These are phyloP conservation scores for Mariannaea sp. DNA, from an alignment of 2,329 filamentous ascomycete genomes.

Conservation along the genomic window DNA sequence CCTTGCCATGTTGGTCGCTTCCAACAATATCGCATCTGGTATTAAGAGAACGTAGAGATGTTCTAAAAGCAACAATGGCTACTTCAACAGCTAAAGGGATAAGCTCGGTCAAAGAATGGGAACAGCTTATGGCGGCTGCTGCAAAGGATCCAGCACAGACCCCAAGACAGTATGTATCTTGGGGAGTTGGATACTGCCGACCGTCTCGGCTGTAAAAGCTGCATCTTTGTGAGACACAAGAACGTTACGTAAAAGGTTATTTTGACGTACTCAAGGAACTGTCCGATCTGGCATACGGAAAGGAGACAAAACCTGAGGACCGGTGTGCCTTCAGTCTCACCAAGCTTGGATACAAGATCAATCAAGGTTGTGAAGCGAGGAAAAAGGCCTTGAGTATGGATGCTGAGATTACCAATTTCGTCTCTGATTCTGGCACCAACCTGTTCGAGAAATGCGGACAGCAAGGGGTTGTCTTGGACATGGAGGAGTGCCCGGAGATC, in stretches of 20 bases:
- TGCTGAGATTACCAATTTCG: slow-evolving; percentile 28
- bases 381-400: slow-evolving; percentile 27
- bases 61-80: slow-evolving; percentile 26
- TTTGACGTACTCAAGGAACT: slow-evolving; percentile 34
- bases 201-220: slow-evolving; percentile 27
- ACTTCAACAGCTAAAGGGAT: slow-evolving; percentile 29
- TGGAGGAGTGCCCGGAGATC: slow-evolving; percentile 30
- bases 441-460: slow-evolving; percentile 34
- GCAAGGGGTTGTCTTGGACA: slow-evolving; percentile 29
- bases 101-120: slow-evolving; percentile 31
- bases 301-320: slow-evolving; percentile 32
- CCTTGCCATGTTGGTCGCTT: slow-evolving; percentile 4
- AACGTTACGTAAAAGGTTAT: background rate
- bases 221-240: background rate
- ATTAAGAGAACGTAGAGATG: slow-evolving; percentile 28
- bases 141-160: slow-evolving; percentile 36
- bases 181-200: slow-evolving; percentile 25
- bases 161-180: slow-evolving; percentile 30
- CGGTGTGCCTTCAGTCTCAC: slow-evolving; percentile 25
- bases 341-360: slow-evolving; percentile 31
- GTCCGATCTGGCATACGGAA: slow-evolving; percentile 30
- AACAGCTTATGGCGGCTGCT: slow-evolving; percentile 33
- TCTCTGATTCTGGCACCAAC: slow-evolving; percentile 27
- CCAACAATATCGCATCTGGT: slow-evolving; percentile 20
- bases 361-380: slow-evolving; percentile 38